Percentiles rank a stretch among this genome's conserved stretches.
Conservation (phyloP, 306 rosid genomes). For the Luffa acutangula region DNA sequence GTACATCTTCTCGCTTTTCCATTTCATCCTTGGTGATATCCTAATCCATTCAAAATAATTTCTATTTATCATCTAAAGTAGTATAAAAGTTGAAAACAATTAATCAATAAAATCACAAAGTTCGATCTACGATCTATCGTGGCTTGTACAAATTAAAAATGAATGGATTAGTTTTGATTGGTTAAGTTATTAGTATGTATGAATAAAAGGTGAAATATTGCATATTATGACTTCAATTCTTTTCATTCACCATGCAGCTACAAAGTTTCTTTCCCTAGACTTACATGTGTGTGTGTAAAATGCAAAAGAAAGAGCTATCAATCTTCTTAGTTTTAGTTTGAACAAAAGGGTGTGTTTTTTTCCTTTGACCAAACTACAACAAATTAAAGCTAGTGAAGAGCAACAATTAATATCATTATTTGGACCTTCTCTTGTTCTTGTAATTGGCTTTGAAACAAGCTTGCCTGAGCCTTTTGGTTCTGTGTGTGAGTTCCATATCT, state of each 20-base stretch:
- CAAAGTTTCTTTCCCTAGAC: neutral
- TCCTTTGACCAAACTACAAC: neutral
- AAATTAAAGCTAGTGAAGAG: neutral
- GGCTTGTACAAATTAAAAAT: no score
- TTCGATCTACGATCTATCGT: no score
- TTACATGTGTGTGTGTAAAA: neutral
- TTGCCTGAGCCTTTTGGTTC: conserved; percentile 66
- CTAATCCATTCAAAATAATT: no score
- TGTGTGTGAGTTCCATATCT: conserved; percentile 30
- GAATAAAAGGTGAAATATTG: neutral
- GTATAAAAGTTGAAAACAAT: no score
- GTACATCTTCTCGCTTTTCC: neutral
- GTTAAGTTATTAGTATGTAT: no score
- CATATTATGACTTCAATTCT: neutral
- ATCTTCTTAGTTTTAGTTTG: neutral
- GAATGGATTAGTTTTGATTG: no score
- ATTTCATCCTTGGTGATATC: neutral
- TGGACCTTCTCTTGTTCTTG: conserved; percentile 38
- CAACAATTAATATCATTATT: neutral
- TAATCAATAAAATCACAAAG: no score
- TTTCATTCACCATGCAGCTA: neutral
- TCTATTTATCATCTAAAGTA: no score
- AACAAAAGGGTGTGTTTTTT: neutral
- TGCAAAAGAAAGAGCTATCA: neutral
- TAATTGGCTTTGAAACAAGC: conserved; percentile 60